These are phyloP conservation scores for Acacia pycnantha DNA, from an alignment of 331 rosid species.

Conservation along the genomic window DNA sequence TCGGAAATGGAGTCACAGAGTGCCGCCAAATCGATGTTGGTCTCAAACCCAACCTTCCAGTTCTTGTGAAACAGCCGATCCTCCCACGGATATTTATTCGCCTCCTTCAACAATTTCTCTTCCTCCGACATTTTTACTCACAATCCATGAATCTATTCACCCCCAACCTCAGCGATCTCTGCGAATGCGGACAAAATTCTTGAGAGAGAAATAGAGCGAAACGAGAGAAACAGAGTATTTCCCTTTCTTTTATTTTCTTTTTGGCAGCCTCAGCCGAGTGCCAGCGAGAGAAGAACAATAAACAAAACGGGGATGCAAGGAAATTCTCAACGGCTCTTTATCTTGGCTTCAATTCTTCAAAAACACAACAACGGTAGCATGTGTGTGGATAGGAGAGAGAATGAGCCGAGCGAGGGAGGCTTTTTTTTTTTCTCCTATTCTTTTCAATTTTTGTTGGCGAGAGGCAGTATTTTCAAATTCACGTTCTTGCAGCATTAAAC, in stretches of 20 bases:
- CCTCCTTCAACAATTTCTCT: slow-evolving; percentile 91
- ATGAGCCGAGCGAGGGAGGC: background rate
- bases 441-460: background rate
- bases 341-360: slow-evolving; percentile 53
- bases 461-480: slow-evolving; percentile 35
- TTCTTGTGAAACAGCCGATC: slow-evolving; percentile 93
- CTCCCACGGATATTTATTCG: slow-evolving; percentile 97
- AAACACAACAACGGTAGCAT: slow-evolving; percentile 32
- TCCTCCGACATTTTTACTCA: slow-evolving; percentile 79
- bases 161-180: slow-evolving; percentile 37
- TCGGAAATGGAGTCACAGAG: slow-evolving; percentile 92
- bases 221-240: background rate
- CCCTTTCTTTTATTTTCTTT: background rate
- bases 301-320: background rate
- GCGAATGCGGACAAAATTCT: slow-evolving; percentile 23
- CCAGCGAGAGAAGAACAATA: slow-evolving; percentile 43
- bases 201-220: slow-evolving; percentile 28
- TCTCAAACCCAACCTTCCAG: slow-evolving; percentile 97
- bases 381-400: background rate
- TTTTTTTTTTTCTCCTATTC: background rate
- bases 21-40: slow-evolving; percentile 83
- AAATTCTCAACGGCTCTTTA: slow-evolving; percentile 33
- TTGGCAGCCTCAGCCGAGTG: slow-evolving; percentile 22
- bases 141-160: slow-evolving; percentile 7
- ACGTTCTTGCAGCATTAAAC: background rate